These are phyloP conservation scores for Trichoderma asperelloides DNA, from an alignment of 495 filamentous ascomycete genomes.

Conservation along the genomic window DNA sequence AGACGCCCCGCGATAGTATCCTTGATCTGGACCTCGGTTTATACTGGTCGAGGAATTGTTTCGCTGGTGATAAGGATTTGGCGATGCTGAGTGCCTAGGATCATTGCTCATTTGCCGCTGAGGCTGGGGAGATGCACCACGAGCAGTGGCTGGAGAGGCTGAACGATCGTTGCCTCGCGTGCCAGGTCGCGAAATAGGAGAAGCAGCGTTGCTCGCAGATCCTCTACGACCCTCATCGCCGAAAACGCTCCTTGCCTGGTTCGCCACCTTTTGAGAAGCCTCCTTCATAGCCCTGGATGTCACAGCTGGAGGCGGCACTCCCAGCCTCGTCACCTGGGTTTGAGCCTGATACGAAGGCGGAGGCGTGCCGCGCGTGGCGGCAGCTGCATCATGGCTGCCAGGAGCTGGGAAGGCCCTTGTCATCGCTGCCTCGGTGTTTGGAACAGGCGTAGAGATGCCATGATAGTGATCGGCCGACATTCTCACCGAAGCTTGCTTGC, in stretches of 20 bases:
- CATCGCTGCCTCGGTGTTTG: slow-evolving; percentile 31
- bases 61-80: slow-evolving; percentile 38
- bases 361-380: slow-evolving; percentile 57
- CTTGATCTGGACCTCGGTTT: slow-evolving; percentile 42
- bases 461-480: slow-evolving; percentile 91
- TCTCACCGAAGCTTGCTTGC: slow-evolving; percentile 63
- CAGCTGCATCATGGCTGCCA: slow-evolving; percentile 33
- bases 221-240: slow-evolving; percentile 39
- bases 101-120: slow-evolving; percentile 22
- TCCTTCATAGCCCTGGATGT: slow-evolving; percentile 91
- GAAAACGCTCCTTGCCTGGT: slow-evolving; percentile 76
- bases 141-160: slow-evolving; percentile 39
- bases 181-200: slow-evolving; percentile 29
- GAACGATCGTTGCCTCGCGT: slow-evolving; percentile 42
- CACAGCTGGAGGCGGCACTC: slow-evolving; percentile 82
- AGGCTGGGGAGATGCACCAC: slow-evolving; percentile 45
- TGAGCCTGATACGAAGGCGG: slow-evolving; percentile 80
- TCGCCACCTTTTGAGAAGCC: slow-evolving; percentile 76
- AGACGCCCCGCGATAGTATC: slow-evolving; percentile 49
- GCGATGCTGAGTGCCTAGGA: slow-evolving; percentile 38
- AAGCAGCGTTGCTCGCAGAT: slow-evolving; percentile 20
- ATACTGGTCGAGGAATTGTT: slow-evolving; percentile 20
- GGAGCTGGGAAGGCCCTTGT: slow-evolving; percentile 40
- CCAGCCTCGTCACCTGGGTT: slow-evolving; percentile 55
- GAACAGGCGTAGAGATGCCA: slow-evolving; percentile 77